A percentile compares a stretch with the other conserved stretches of the same genome.
Evolutionary conservation across 2,329 filamentous ascomycete species (phyloP).

Genomic region (Sporothrix phasma): DNA sequence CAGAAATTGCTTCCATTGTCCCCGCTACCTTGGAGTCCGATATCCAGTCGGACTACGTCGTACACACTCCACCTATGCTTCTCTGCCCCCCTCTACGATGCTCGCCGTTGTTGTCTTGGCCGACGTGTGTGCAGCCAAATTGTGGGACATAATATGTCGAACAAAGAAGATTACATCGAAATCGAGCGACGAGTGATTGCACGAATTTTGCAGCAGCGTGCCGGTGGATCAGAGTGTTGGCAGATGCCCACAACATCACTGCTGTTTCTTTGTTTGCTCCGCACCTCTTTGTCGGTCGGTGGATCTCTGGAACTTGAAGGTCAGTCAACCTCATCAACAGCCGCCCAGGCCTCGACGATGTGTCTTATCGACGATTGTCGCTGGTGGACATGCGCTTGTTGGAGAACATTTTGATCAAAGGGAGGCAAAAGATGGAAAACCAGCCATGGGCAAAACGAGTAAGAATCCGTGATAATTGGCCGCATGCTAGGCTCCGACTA

Average conservation of each 20-base stretch:
- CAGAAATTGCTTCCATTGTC: background rate
- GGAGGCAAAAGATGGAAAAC: no score
- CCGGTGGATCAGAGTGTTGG: background rate
- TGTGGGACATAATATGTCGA: background rate
- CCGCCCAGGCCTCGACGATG: no score
- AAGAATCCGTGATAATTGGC: no score
- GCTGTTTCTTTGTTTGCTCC: background rate
- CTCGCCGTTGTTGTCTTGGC: background rate
- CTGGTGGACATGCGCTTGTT: no score
- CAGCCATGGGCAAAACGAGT: no score
- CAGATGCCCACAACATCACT: background rate
- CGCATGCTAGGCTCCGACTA: no score
- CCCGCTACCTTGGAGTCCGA: background rate
- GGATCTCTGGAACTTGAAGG: background rate
- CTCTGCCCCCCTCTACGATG: background rate
- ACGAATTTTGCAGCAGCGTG: background rate
- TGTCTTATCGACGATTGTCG: no score
- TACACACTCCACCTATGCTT: no score
- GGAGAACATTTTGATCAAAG: no score
- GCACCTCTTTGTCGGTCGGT: background rate
- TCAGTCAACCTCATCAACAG: no score
- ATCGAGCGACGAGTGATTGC: background rate
- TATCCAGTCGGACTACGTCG: background rate
- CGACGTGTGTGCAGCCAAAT: background rate
- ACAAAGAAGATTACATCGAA: background rate